A percentile compares a stretch with the other conserved stretches of the same genome.
These are phyloP conservation scores for Plasmopara viticola DNA, from an alignment of 352 stramenopile genomes.

Conservation along the genomic window DNA sequence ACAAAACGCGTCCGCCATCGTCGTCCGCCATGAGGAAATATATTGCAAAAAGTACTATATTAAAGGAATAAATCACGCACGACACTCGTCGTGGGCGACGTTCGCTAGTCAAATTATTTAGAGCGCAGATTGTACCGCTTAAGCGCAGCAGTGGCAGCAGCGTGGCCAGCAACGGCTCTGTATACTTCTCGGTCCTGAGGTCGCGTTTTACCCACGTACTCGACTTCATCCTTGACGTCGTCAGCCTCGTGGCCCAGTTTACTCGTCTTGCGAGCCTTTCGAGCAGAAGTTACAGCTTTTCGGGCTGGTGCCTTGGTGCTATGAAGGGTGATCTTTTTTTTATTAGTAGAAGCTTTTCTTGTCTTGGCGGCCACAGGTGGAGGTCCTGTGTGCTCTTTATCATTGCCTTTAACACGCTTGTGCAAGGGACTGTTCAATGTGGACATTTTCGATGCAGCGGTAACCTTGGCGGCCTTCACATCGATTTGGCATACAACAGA, in stretches of 20 bases:
- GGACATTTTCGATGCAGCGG: constrained; percentile 12
- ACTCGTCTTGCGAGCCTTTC: constrained; percentile 11
- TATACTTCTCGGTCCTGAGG: constrained; percentile 47
- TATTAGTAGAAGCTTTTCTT: constrained; percentile 16
- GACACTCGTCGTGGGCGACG: too few relatives aligned
- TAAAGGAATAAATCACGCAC: not conserved
- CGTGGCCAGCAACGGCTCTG: constrained; percentile 49
- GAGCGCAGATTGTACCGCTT: constrained; percentile 53
- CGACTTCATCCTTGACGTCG: constrained; percentile 10
- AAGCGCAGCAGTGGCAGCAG: constrained; percentile 46
- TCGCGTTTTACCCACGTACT: constrained; percentile 18
- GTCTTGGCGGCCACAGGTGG: constrained; percentile 5
- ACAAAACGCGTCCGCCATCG: constrained; percentile 10
- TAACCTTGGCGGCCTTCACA: constrained; percentile 12
- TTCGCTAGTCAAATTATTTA: not conserved
- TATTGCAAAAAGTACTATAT: constrained; percentile 11
- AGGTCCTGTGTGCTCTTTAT: constrained; percentile 3
- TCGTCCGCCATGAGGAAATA: constrained; percentile 11
- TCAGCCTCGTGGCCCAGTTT: constrained; percentile 9
- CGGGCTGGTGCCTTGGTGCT: constrained; percentile 8
- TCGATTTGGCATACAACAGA: not conserved
- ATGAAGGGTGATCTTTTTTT: constrained; percentile 17
- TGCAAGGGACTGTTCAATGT: constrained; percentile 13
- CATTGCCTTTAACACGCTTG: constrained; percentile 28
- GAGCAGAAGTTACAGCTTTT: constrained; percentile 2